Percentiles rank a stretch among this genome's conserved stretches.
Conservation (phyloP, 1,284 basidiomycete species). For the Pyrrhoderma noxium region DNA sequence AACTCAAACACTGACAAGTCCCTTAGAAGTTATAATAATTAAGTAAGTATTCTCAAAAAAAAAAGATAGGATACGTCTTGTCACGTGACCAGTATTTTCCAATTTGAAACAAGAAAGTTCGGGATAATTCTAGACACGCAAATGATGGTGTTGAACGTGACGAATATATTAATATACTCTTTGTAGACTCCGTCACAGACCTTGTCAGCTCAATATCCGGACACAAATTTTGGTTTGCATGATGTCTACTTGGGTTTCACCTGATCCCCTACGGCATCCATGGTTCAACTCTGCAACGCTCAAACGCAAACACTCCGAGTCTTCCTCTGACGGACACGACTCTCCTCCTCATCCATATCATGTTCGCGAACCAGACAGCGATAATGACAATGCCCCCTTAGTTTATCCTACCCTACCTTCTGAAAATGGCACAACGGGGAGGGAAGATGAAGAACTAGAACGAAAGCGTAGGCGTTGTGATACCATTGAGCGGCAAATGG, state of each 20-base stretch:
- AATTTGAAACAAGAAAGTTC: too few relatives aligned
- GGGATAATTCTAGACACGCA: too few relatives aligned
- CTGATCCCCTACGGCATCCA: conserved; percentile 16
- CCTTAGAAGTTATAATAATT: too few relatives aligned
- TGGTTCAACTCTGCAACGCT: conserved; percentile 15
- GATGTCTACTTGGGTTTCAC: conserved; percentile 12
- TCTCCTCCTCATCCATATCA: background rate
- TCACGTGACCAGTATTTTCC: too few relatives aligned
- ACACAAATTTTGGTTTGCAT: background rate
- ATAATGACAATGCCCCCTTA: background rate
- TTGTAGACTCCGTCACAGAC: too few relatives aligned
- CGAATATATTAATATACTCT: too few relatives aligned
- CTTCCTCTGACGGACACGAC: conserved; percentile 10
- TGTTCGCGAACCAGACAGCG: conserved; percentile 3
- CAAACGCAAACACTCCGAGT: conserved; percentile 18
- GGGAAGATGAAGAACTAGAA: background rate
- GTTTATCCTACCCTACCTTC: conserved; percentile 14
- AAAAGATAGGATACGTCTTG: too few relatives aligned
- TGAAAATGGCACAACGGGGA: background rate
- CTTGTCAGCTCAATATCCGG: too few relatives aligned
- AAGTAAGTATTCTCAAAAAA: too few relatives aligned
- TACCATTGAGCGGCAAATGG: conserved; percentile 15
- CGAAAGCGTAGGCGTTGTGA: conserved; percentile 13
- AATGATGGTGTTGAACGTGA: too few relatives aligned
- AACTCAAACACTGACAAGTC: too few relatives aligned